Conservation (phyloP, 164 flowering plant species). For the Stephania cephalantha region DNA sequence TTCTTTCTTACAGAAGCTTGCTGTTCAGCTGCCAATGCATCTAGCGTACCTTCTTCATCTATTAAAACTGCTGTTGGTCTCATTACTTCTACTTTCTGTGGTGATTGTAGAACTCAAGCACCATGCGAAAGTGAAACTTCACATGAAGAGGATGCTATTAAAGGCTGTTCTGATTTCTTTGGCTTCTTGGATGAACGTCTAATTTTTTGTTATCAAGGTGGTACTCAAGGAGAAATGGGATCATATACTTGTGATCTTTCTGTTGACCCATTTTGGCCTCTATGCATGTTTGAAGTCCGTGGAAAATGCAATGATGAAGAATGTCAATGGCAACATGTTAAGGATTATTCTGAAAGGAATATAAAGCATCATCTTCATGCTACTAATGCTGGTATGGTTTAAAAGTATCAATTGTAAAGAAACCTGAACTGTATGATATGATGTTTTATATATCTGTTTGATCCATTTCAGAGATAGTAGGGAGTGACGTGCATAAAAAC, state of each 20-base stretch:
- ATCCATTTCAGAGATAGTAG: no score
- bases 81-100: conserved; percentile 15
- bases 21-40: conserved; percentile 9
- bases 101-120: conserved; percentile 4
- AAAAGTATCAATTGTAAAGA: background rate
- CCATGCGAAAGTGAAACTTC: conserved; percentile 2
- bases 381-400: conserved; percentile 33
- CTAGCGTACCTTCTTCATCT: conserved; percentile 22
- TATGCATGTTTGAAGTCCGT: conserved; percentile 91
- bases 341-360: conserved; percentile 30
- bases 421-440: background rate
- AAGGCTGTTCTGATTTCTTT: conserved; percentile 11
- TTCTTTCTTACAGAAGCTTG: conserved; percentile 17
- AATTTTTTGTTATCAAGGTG: conserved; percentile 11
- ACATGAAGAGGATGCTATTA: conserved; percentile 17
- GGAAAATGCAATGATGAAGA: conserved; percentile 87
- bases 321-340: conserved; percentile 78
- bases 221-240: conserved; percentile 27
- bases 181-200: conserved; percentile 8
- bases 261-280: conserved; percentile 78
- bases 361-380: conserved; percentile 20
- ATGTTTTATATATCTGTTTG: no score
- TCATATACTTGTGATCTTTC: conserved; percentile 31
- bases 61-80: conserved; percentile 38
- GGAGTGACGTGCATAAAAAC: no score